Conservation (phyloP, 2,329 filamentous ascomycete genomes). For the Stachybotrys chartarum region DNA sequence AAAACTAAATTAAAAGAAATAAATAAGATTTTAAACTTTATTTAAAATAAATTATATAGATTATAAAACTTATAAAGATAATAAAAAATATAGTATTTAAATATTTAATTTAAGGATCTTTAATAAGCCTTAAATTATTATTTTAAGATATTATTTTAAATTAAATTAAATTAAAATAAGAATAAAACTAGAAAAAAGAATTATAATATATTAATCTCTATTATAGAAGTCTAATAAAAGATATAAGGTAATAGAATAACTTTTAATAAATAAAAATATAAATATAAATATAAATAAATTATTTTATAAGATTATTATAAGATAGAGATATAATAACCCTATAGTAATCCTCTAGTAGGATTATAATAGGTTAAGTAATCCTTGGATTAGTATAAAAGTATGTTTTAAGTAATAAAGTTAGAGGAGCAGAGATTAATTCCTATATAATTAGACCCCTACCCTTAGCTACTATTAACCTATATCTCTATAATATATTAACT, state of each 20-base stretch:
- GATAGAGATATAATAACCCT: no score
- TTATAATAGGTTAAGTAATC: no score
- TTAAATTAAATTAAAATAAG: background rate
- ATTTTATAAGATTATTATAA: no score
- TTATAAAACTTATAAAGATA: background rate
- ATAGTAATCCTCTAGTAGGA: no score
- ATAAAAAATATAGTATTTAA: background rate
- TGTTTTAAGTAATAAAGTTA: no score
- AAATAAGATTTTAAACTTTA: background rate
- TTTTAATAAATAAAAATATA: conserved; percentile 1
- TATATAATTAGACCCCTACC: no score
- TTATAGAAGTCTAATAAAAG: background rate
- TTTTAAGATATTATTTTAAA: background rate
- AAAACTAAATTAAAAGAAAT: conserved; percentile 1
- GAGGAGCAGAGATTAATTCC: no score
- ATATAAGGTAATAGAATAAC: background rate
- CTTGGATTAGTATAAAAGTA: no score
- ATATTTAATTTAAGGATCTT: background rate
- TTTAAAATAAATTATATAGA: background rate
- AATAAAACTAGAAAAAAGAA: background rate
- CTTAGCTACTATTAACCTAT: no score
- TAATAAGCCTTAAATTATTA: background rate
- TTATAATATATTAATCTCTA: background rate
- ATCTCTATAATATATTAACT: no score
- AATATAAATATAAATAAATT: background rate